Percentiles rank a stretch among this genome's conserved stretches.
Evolutionary conservation across 805 yeast genomes (phyloP).

Genomic region (Candida yuanshanica): DNA sequence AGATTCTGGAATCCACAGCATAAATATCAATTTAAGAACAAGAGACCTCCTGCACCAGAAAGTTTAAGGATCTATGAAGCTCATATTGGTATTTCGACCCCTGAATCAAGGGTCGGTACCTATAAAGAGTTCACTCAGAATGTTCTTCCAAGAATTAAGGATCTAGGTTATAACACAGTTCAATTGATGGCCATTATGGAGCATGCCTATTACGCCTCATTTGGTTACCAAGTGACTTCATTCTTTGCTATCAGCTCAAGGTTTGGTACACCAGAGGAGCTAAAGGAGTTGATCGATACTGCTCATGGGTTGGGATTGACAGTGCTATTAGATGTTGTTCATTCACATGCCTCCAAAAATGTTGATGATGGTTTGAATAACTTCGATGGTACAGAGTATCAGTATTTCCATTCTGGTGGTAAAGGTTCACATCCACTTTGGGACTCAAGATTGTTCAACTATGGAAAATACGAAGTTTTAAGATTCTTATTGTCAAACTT

Average conservation of each 20-base stretch:
- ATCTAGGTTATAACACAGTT: conserved; percentile 85
- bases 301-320: conserved; percentile 87
- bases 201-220: conserved; percentile 96
- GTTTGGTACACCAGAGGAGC: conserved; percentile 92
- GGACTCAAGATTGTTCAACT: conserved; percentile 95
- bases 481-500: conserved; percentile 81
- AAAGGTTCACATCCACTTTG: conserved; percentile 87
- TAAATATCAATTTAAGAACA: conserved; percentile 44
- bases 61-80: conserved; percentile 85
- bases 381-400: conserved; percentile 94
- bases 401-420: conserved; percentile 88
- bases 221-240: conserved; percentile 94
- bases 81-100: conserved; percentile 90
- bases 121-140: conserved; percentile 80
- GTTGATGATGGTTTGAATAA: conserved; percentile 88
- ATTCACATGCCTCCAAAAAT: conserved; percentile 93
- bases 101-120: conserved; percentile 79
- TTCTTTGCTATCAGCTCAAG: conserved; percentile 89
- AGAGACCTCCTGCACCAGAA: conserved; percentile 49
- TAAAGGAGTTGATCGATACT: conserved; percentile 82
- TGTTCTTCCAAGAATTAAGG: conserved; percentile 76
- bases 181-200: conserved; percentile 99
- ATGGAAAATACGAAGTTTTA: conserved; percentile 86
- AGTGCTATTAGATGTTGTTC: conserved; percentile 88
- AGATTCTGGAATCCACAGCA: conserved; percentile 84